Evolutionary conservation across 805 yeast genomes (phyloP).

Genomic region (Saccharomycopsis fibuligera): DNA sequence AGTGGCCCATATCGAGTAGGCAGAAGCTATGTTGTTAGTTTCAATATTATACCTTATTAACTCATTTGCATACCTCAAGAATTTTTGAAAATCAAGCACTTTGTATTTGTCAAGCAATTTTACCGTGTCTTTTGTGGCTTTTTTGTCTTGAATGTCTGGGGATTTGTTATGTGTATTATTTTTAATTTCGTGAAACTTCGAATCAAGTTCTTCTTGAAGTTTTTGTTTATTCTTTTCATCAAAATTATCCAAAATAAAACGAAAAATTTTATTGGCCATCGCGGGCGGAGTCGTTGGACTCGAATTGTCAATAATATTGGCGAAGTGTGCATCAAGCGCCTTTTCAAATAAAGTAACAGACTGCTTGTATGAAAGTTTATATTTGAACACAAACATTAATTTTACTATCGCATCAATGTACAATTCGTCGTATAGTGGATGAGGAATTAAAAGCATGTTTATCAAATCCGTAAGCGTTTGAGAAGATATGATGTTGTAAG

Average conservation of each 20-base stretch:
- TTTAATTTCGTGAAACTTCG: too few relatives aligned
- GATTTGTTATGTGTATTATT: neutral
- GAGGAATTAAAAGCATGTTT: constrained; percentile 1
- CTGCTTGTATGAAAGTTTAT: constrained; percentile 3
- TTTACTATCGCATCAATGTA: constrained; percentile 11
- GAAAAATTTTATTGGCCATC: constrained; percentile 4
- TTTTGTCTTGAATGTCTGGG: neutral
- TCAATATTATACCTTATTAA: constrained; percentile 4
- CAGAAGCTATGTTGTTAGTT: constrained; percentile 10
- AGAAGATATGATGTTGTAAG: too few relatives aligned
- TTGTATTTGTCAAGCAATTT: neutral
- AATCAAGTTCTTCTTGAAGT: too few relatives aligned
- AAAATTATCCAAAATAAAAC: constrained; percentile 1
- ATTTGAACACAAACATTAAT: too few relatives aligned
- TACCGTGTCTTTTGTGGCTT: neutral
- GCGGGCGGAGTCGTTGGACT: constrained; percentile 1
- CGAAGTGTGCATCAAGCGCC: constrained; percentile 2
- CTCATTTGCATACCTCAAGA: neutral
- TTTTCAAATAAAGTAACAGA: constrained; percentile 7
- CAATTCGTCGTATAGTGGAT: constrained; percentile 7
- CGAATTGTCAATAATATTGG: neutral
- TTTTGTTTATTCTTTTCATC: neutral
- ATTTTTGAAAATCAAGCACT: neutral
- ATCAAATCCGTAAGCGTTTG: constrained; percentile 2
- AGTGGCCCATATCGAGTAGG: constrained; percentile 9